Base-by-base conservation (phyloP, 768 basidiomycete genomes). In the Gyrodon lividus region DNA sequence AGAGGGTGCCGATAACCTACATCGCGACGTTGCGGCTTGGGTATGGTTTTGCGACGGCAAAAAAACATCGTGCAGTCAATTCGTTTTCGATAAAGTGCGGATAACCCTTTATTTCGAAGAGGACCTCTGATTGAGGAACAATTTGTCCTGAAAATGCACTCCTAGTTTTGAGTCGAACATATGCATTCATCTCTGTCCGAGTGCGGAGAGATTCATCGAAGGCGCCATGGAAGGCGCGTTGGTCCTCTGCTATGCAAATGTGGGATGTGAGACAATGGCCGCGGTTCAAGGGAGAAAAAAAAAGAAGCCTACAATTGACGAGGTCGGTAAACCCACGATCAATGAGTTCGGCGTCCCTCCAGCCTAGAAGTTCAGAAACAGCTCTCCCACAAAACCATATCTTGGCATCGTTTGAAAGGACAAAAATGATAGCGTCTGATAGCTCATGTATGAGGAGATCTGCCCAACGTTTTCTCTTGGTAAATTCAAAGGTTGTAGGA, bases 391-490 rank as follows among this genome's bases (percentile, higher is more conserved):
- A 89, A 66, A 83, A 90, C 54, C 87, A 76, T 26, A 92, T 77
- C 55, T 77, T 81, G 60, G 78, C 78, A 8, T 75, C 61, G n/a
- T 70, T 70, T 23, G 86, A 89, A 52, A 91, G 75, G 40, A 92
- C 72, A 60, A 94, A 75, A 30, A 81, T 72, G 63, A 89, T 76
- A 16, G 79, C 82, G 54, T 91, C 91, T 26, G 86, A 81, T 26
- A 91, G 78, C 64, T 92, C 92, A 1, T 82, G 77, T 52, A 88
- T 70, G 22, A 92, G 74, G 13, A 94, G 73, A 65, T 93, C 91
- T 16, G 84, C 86, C 92, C 92, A 94, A 49, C 85, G 78, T 65
- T 92, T 92, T 50, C 91, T 75, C 63, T 89, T 91, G 0, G 89
- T 90, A 66, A 93, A 94, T 66, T 94, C 92, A 60, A 83, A 93